Conservation (phyloP, 768 basidiomycete genomes). For the Sporobolomyces phaffii region DNA sequence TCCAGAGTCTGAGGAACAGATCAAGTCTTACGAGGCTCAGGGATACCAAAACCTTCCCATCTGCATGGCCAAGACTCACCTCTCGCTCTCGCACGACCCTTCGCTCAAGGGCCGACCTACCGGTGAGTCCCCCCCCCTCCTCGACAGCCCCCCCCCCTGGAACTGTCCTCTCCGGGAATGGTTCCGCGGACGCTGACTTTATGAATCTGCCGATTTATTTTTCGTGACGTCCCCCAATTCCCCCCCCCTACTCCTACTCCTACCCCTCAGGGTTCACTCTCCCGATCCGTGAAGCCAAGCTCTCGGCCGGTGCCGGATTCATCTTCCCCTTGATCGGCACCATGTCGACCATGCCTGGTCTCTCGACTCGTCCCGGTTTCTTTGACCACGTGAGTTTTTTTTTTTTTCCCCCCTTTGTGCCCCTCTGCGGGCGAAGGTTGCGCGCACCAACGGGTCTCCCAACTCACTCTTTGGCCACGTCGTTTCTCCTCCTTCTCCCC, state of each 20-base stretch:
- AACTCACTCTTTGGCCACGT: too few species aligned
- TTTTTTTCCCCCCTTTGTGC: neutral
- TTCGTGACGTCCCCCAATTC: too few species aligned
- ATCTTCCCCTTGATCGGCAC: conserved; percentile 76
- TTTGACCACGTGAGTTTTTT: conserved; percentile 19
- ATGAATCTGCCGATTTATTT: too few species aligned
- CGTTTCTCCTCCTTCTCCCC: neutral
- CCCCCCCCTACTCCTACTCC: too few species aligned
- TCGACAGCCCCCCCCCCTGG: too few species aligned
- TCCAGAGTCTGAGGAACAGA: conserved; percentile 72
- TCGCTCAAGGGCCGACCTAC: conserved; percentile 82
- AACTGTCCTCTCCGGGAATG: too few species aligned
- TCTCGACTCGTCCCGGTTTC: conserved; percentile 39
- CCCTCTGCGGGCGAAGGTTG: too few species aligned
- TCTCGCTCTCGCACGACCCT: conserved; percentile 93
- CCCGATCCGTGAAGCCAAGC: conserved; percentile 77
- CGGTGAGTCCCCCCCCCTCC: conserved; percentile 53
- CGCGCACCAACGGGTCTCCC: too few species aligned
- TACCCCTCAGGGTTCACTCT: conserved; percentile 72
- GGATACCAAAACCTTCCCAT: conserved; percentile 67
- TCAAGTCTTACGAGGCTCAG: conserved; percentile 86
- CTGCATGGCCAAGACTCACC: conserved; percentile 61
- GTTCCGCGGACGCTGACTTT: too few species aligned
- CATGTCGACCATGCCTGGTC: conserved; percentile 89
- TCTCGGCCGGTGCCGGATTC: conserved; percentile 92